Percentiles rank a stretch among this genome's conserved stretches.
Conservation (phyloP, 148 eudicot genomes). For the Vaccinium corymbosum region DNA sequence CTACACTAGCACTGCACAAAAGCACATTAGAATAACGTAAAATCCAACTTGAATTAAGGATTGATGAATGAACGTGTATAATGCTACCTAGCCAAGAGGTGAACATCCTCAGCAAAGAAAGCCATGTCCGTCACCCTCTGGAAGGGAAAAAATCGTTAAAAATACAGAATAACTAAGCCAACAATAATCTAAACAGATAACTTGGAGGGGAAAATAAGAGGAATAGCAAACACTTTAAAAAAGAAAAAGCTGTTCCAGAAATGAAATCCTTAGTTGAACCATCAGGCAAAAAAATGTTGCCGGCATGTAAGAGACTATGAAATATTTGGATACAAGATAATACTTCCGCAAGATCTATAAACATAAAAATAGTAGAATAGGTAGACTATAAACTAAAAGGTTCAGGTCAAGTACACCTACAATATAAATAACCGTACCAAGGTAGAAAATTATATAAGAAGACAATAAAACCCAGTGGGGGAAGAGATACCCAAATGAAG, state of each 20-base stretch:
- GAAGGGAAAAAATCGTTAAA: slow-evolving; percentile 12
- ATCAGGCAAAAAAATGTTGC: neutral
- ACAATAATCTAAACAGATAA: neutral
- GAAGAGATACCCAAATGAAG: no score
- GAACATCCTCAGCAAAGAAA: slow-evolving; percentile 98
- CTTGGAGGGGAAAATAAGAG: neutral
- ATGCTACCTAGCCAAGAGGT: slow-evolving; percentile 86
- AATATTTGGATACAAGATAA: neutral
- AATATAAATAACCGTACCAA: no score
- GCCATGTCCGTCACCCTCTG: slow-evolving; percentile 99
- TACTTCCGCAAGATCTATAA: neutral
- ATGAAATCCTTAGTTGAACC: neutral
- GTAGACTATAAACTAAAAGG: neutral
- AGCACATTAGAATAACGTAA: slow-evolving; percentile 23
- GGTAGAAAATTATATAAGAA: no score
- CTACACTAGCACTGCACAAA: slow-evolving; percentile 80
- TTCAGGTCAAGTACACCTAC: neutral
- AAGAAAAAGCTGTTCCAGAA: neutral
- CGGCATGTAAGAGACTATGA: neutral
- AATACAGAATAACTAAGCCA: neutral
- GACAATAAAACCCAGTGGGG: no score
- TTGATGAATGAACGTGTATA: slow-evolving; percentile 8
- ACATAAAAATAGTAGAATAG: neutral
- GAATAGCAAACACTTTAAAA: neutral
- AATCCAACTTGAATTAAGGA: neutral